These are phyloP conservation scores for Phytophthora syringae DNA, from an alignment of 352 stramenopile genomes.

Conservation along the genomic window DNA sequence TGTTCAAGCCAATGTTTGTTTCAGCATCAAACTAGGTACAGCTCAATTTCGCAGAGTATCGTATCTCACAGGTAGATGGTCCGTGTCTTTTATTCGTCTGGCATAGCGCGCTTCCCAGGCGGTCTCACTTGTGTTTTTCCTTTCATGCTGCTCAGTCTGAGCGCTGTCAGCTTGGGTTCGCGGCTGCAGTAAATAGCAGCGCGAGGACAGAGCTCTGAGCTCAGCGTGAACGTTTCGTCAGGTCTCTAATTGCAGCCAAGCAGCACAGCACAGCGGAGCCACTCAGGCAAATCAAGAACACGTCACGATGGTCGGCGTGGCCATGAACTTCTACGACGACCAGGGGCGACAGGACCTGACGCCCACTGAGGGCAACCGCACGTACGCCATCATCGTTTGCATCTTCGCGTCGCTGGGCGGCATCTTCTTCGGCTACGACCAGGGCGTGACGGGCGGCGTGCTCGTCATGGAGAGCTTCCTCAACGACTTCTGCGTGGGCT, in stretches of 20 bases:
- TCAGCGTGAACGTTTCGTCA: conserved; percentile 8
- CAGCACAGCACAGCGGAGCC: background rate
- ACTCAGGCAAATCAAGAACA: background rate
- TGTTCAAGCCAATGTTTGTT: background rate
- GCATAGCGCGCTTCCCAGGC: background rate
- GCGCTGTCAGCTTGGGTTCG: conserved; percentile 13
- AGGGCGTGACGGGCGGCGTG: conserved; percentile 46
- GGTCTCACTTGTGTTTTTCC: conserved; percentile 11
- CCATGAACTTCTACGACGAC: conserved; percentile 55
- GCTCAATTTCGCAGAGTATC: background rate
- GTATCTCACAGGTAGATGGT: background rate
- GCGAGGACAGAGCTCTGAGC: background rate
- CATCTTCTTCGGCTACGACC: conserved; percentile 53
- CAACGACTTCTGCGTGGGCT: conserved; percentile 53
- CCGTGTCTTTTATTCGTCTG: conserved; percentile 12
- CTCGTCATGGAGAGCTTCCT: conserved; percentile 60
- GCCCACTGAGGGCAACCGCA: conserved; percentile 50
- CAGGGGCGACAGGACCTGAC: conserved; percentile 34
- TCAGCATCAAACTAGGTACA: background rate
- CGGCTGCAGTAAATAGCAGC: background rate
- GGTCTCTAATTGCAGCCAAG: conserved; percentile 6
- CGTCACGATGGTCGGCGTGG: conserved; percentile 40
- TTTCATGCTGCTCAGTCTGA: conserved; percentile 19
- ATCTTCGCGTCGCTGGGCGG: conserved; percentile 46
- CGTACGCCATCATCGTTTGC: conserved; percentile 51